phyloP scores from a whole-genome alignment of 108 stramenopile species.

The Skeletonema tropicum region DNA sequence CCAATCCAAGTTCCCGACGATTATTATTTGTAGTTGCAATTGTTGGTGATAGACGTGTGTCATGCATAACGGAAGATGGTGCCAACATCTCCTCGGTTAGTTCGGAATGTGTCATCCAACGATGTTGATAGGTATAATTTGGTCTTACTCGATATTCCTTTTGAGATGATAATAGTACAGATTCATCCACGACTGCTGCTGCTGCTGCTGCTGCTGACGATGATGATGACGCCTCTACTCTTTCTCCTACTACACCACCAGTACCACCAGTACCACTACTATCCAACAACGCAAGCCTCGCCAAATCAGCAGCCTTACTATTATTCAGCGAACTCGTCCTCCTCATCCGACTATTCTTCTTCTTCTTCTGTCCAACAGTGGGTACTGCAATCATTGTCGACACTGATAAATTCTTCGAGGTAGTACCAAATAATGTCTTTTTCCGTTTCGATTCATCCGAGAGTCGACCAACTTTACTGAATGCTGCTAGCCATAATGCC shows the following conservation, averaged over 20 bases:
- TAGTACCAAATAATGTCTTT: conserved; percentile 2
- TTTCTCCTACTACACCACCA: too few species aligned
- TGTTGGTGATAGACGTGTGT: not conserved
- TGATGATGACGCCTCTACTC: too few species aligned
- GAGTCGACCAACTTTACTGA: conserved; percentile 4
- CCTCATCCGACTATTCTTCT: not conserved
- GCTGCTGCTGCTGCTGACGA: too few species aligned
- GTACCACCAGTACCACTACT: not conserved
- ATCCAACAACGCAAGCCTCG: not conserved
- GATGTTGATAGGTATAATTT: too few species aligned
- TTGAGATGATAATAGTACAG: too few species aligned
- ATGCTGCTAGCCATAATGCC: conserved; percentile 7
- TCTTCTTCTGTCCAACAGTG: not conserved
- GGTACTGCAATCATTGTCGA: not conserved
- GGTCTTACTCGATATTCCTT: too few species aligned
- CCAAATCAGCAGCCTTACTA: not conserved
- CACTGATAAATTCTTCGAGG: not conserved
- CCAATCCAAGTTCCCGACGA: conserved; percentile 49
- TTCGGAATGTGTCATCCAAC: conserved; percentile 58
- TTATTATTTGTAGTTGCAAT: not conserved
- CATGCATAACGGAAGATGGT: conserved; percentile 48
- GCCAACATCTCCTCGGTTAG: conserved; percentile 50
- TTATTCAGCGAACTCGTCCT: not conserved
- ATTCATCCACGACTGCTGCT: too few species aligned
- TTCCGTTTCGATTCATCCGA: conserved; percentile 6